Conservation (phyloP, 176 grass and related monocot species). For the Musa itinerans region DNA sequence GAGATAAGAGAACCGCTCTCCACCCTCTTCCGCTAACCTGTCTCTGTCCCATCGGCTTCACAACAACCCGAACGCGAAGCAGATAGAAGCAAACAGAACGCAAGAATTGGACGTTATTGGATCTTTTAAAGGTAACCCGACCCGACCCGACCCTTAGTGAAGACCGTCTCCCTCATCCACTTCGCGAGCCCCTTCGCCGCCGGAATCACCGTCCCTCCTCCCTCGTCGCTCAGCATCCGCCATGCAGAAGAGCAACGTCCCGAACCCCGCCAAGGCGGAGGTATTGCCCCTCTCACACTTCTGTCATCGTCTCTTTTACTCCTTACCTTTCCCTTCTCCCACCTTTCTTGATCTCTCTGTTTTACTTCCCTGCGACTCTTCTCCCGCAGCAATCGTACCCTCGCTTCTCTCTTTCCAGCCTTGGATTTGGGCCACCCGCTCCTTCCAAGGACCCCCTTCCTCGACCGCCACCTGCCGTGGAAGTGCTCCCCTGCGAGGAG, state of each 20-base stretch:
- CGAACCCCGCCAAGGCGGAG: neutral
- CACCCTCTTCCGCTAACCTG: no score
- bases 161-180: no score
- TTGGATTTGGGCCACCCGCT: conserved; percentile 35
- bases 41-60: no score
- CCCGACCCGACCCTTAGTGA: no score
- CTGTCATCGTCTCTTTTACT: neutral
- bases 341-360: neutral
- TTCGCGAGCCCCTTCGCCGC: neutral
- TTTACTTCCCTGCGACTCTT: neutral
- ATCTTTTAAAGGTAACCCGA: no score
- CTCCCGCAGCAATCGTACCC: conserved; percentile 17
- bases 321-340: neutral
- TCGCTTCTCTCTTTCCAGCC: conserved; percentile 55
- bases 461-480: conserved; percentile 38
- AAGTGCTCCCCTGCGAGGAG: conserved; percentile 51
- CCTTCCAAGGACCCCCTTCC: conserved; percentile 26
- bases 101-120: no score
- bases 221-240: neutral
- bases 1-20: neutral
- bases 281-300: neutral
- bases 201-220: neutral
- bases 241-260: neutral
- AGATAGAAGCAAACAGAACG: no score
- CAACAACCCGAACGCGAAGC: no score